Evolutionary conservation across 352 stramenopile species (phyloP), one percentile per base, ranked within the genome.

Genomic region (Pythium apleroticum): DNA sequence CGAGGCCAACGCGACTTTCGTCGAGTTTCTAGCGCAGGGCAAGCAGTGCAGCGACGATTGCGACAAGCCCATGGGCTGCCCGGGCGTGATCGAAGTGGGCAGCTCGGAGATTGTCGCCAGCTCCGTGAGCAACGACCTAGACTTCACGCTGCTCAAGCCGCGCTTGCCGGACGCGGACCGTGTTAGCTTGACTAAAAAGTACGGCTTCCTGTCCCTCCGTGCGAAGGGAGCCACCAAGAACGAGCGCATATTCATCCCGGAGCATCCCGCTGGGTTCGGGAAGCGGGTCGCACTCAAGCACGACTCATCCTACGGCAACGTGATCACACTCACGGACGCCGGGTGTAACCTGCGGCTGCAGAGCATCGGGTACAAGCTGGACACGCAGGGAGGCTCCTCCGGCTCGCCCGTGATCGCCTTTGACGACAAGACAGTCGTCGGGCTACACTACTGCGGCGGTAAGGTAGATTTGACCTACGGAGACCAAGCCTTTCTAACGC

Each of bases 181-280:
- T 3, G 57, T 53, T 10, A 55, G 66, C 2, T 27, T 84, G 6
- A 52, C 74, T 10, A 31, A 60, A 4, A 63, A 62, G 35, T 89
- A 84, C 31, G 77, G 80, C 0, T 89, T 80, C 27, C 63, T 89
- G 3, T 65, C 78, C 8, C 60, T 86, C 22, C 68, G 80, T 4
- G 39, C 55, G 3, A 35, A 33, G 0, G 43, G 37, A 14, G 67
- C 65, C 17, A 37, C 31, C 4, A 31, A 69, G 11, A 54, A 63
- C 19, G 79, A 88, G 31, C 63, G 71, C 33, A 76, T 86, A n/a
- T 85, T 79, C 70, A 85, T 88, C n/a, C 71, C 78, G 1, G 75
- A 86, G 28, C 73, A 86, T 54, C 77, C 79, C 4, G 61, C 54
- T 4, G 74, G 77, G 0, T 71, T 52, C 30, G 79, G 74, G n/a